A percentile compares a stretch with the other conserved stretches of the same genome.
Evolutionary conservation across 805 yeast species (phyloP).

Genomic region (Debaryomyces prosopidis): DNA sequence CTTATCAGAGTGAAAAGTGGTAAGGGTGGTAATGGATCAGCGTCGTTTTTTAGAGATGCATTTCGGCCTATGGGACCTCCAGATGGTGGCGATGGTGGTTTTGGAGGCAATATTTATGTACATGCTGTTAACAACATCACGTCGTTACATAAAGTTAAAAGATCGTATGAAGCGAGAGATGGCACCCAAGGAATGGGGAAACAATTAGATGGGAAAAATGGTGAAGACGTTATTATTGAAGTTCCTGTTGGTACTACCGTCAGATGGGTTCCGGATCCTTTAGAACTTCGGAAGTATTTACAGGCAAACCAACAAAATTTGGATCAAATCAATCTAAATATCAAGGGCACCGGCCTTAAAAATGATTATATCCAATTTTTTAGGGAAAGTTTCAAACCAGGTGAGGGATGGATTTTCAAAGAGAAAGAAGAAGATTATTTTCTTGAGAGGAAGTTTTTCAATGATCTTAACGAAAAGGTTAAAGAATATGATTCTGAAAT

Average conservation of each 20-base stretch:
- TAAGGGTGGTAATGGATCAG: slow-evolving; percentile 83
- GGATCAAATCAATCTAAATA: slow-evolving; percentile 28
- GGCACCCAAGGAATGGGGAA: slow-evolving; percentile 73
- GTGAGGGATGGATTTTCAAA: slow-evolving; percentile 88
- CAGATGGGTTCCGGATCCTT: slow-evolving; percentile 81
- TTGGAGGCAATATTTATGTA: slow-evolving; percentile 84
- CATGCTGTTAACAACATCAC: slow-evolving; percentile 74
- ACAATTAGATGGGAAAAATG: slow-evolving; percentile 85
- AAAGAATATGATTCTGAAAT: slow-evolving; percentile 61
- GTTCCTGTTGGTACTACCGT: slow-evolving; percentile 93
- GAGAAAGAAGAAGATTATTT: slow-evolving; percentile 76
- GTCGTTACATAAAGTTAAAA: slow-evolving; percentile 68
- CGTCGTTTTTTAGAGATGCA: slow-evolving; percentile 85
- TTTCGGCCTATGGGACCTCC: slow-evolving; percentile 89
- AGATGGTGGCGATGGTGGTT: slow-evolving; percentile 99
- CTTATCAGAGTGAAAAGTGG: slow-evolving; percentile 73
- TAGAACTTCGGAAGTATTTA: slow-evolving; percentile 34
- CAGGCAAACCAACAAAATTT: slow-evolving; percentile 13
- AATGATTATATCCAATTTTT: slow-evolving; percentile 47
- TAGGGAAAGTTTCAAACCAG: slow-evolving; percentile 63
- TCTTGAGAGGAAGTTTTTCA: slow-evolving; percentile 63
- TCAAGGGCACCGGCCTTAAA: slow-evolving; percentile 24
- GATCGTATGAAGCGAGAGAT: slow-evolving; percentile 66
- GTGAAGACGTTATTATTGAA: slow-evolving; percentile 73
- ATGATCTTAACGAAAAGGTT: slow-evolving; percentile 62